Evolutionary conservation across 2,329 filamentous ascomycete species (phyloP), one percentile per base, ranked within the genome.

Genomic region (Dichotomopilus funicola): DNA sequence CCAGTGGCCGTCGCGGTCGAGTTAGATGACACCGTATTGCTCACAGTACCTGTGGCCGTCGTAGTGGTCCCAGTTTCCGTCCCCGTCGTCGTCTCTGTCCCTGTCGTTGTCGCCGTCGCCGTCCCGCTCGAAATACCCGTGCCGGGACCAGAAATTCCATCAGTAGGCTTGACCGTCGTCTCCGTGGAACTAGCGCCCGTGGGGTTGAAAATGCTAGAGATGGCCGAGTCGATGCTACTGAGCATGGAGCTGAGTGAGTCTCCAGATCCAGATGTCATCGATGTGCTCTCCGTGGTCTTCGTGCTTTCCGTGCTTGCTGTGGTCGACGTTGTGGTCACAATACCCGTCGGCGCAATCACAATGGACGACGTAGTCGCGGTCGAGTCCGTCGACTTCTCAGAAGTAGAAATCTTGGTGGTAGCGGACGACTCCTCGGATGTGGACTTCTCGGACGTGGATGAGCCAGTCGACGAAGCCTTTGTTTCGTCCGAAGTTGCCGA

Each of bases 331-430:
- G 61, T 59, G 5, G 66, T 67, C 19, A 70, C 67, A 31, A 68
- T 62, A 33, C 68, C 69, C 6, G 66, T 71, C 19, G 68, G 67
- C 9, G 64, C 68, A 10, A 70, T 52, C 5, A 70, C 58, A 51
- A 71, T 67, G 13, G 58, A 58, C 2, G 66, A 61, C 35, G 63
- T 55, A 49, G 59, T 62, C 33, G 59, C 56, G 27, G 55, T 50
- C 31, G 55, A 43, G n/a, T 11, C 51, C 1, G 46, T 41, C n/a
- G 38, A 10, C 38, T 52, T 35, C 10, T 40, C n/a, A 7, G 46
- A 45, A 27, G 54, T 8, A 10, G 49, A 44, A 9, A 37, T 27
- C 2, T 42, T 19, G 27, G 46, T 38, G 4, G 51, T 11, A 2
- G 19, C 33, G 12, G 51, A 31, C 12, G 12, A 46, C 13, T 7